phyloP scores from a whole-genome alignment of 2,329 filamentous ascomycete genomes.

The Blastomyces emzantsi region DNA sequence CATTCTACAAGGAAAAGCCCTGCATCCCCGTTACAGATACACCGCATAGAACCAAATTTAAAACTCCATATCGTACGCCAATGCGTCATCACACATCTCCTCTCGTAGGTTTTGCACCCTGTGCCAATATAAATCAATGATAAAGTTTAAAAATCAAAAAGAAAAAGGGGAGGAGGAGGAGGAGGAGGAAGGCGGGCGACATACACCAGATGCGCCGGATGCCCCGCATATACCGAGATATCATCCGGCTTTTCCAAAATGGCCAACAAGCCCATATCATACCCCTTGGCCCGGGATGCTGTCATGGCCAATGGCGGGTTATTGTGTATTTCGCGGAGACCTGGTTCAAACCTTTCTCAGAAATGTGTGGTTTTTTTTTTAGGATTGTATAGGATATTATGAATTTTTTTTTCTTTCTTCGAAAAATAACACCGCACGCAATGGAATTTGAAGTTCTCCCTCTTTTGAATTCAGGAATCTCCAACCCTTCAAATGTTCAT shows the following conservation, averaged over 20 bases:
- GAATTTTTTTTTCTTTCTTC: background rate
- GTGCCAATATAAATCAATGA: constrained; percentile 1
- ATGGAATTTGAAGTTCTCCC: background rate
- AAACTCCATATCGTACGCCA: constrained; percentile 38
- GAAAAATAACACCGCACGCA: background rate
- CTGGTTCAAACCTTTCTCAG: background rate
- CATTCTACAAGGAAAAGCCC: too few relatives aligned
- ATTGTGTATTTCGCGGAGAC: constrained; percentile 31
- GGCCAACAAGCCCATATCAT: constrained; percentile 39
- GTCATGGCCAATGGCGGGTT: constrained; percentile 32
- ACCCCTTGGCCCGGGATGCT: constrained; percentile 37
- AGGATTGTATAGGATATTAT: too few relatives aligned
- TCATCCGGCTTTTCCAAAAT: constrained; percentile 37
- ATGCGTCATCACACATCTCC: constrained; percentile 34
- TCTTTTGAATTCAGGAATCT: too few relatives aligned
- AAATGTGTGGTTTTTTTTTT: background rate
- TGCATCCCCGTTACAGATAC: background rate
- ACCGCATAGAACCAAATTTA: constrained; percentile 7
- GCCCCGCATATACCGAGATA: constrained; percentile 36
- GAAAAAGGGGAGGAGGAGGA: background rate
- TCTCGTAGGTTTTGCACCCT: constrained; percentile 35
- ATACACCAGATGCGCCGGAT: constrained; percentile 41
- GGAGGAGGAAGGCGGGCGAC: too few relatives aligned
- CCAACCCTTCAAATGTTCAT: background rate
- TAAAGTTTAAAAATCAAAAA: background rate